Base-by-base conservation (phyloP, 192 early-diverging fungal species). In the Gonapodya prolifera region DNA sequence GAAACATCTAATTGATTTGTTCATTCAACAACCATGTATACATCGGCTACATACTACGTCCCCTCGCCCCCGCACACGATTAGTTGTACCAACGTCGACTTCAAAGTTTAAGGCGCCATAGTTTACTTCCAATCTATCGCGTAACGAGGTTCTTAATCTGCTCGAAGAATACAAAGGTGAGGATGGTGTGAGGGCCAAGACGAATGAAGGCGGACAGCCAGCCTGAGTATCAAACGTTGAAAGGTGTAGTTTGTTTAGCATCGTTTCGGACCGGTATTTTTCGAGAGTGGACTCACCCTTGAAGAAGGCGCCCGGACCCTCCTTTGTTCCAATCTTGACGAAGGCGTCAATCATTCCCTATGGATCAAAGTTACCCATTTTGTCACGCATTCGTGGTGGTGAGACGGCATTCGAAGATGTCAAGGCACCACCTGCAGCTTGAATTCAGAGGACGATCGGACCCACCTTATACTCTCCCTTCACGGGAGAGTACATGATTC, bases 91-190 rank as follows among this genome's bases (percentile, higher is more conserved):
- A n/a, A n/a, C n/a, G n/a, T n/a, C n/a, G n/a, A n/a, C n/a, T n/a
- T n/a, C n/a, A n/a, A n/a, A n/a, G n/a, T n/a, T n/a, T n/a, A n/a
- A n/a, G n/a, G n/a, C n/a, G n/a, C n/a, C n/a, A n/a, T n/a, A n/a
- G n/a, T n/a, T 8, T 23, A 8, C 45, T 61, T 61, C 45, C 45
- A 61, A 23, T 23, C 45, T 61, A 61, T 61, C 45, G 45, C 8
- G 45, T 61, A 8, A 61, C 45, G 8, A 61, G 45, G 23, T 61
- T 61, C 71, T 73, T 73, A 29, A 73, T 18, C 71, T 73, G 71
- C 71, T 73, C 71, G 71, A 30, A 73, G 71, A 73, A 73, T 16
- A 73, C 71, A 29, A 73, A 73, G 16, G 71, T 73, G 28, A 73
- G 32, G 71, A 73, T 73, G 32, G 71, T 73, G 32, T 73, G 71